Conservation (phyloP, 2,329 filamentous ascomycete genomes). For the Trichoderma harzianum region DNA sequence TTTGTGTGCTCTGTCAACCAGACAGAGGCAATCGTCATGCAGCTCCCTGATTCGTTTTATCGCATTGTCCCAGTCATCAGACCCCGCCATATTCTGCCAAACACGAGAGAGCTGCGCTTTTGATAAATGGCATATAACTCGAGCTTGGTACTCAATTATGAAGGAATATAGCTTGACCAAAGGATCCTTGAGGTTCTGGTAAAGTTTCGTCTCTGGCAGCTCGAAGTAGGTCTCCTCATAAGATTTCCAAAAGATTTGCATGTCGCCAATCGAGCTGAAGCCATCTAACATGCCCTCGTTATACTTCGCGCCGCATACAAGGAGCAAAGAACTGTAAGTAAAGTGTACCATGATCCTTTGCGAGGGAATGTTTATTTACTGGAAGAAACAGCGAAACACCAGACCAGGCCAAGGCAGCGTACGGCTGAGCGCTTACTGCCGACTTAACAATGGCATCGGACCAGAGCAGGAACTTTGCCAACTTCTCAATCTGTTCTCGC, state of each 20-base stretch:
- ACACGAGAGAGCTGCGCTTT: conserved; percentile 21
- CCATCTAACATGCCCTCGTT: conserved; percentile 25
- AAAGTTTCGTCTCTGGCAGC: neutral
- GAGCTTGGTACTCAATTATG: conserved; percentile 14
- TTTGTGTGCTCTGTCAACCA: neutral
- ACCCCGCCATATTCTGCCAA: conserved; percentile 15
- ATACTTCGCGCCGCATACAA: conserved; percentile 19
- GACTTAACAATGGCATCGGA: conserved; percentile 23
- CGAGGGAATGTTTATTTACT: conserved; percentile 4
- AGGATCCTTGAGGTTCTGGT: neutral
- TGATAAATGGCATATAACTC: conserved; percentile 19
- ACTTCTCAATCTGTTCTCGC: conserved; percentile 23
- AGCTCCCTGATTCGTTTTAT: neutral
- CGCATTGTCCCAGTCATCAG: conserved; percentile 18
- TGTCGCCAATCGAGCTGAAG: conserved; percentile 21
- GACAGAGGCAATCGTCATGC: neutral
- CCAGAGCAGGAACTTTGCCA: conserved; percentile 25
- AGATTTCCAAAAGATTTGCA: conserved; percentile 23
- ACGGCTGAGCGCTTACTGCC: conserved; percentile 25
- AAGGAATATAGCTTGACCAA: conserved; percentile 7
- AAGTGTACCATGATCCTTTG: neutral
- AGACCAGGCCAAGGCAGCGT: conserved; percentile 27
- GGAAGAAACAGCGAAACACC: conserved; percentile 25
- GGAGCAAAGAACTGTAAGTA: conserved; percentile 10
- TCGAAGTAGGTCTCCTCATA: conserved; percentile 19